These are phyloP conservation scores for Lojkania enalia DNA, from an alignment of 2,329 filamentous ascomycete genomes.

Conservation along the genomic window DNA sequence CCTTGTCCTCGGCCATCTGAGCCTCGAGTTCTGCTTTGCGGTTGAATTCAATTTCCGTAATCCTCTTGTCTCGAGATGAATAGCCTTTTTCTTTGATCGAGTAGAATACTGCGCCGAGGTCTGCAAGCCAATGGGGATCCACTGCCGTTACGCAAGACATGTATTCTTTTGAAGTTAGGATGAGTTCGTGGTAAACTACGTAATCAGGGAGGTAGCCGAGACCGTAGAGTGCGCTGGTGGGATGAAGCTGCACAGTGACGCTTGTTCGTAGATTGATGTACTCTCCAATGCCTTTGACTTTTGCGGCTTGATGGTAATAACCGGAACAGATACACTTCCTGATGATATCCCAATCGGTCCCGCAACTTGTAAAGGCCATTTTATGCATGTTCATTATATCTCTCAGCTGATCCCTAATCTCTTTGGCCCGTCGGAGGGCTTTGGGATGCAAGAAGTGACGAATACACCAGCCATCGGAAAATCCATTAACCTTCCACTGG, in stretches of 20 bases:
- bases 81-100: slow-evolving; percentile 98
- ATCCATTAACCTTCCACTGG: slow-evolving; percentile 91
- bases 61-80: slow-evolving; percentile 78
- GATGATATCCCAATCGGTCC: slow-evolving; percentile 95
- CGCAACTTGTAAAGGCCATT: slow-evolving; percentile 84
- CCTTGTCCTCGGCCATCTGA: slow-evolving; percentile 86
- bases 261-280: slow-evolving; percentile 96
- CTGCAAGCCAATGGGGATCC: slow-evolving; percentile 95
- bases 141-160: slow-evolving; percentile 97
- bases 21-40: slow-evolving; percentile 89
- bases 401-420: slow-evolving; percentile 88
- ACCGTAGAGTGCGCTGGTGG: slow-evolving; percentile 90
- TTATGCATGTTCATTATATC: slow-evolving; percentile 96
- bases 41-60: slow-evolving; percentile 92
- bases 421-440: slow-evolving; percentile 84
- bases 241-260: slow-evolving; percentile 91
- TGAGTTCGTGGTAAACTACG: slow-evolving; percentile 96
- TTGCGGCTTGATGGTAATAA: slow-evolving; percentile 97
- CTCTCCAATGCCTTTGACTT: slow-evolving; percentile 93
- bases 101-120: slow-evolving; percentile 96
- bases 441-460: slow-evolving; percentile 96
- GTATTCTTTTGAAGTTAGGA: slow-evolving; percentile 95
- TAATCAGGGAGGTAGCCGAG: slow-evolving; percentile 94
- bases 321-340: slow-evolving; percentile 96
- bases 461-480: slow-evolving; percentile 87